phyloP scores from a whole-genome alignment of 2,329 filamentous ascomycete species.

The Aphanocladium album region DNA sequence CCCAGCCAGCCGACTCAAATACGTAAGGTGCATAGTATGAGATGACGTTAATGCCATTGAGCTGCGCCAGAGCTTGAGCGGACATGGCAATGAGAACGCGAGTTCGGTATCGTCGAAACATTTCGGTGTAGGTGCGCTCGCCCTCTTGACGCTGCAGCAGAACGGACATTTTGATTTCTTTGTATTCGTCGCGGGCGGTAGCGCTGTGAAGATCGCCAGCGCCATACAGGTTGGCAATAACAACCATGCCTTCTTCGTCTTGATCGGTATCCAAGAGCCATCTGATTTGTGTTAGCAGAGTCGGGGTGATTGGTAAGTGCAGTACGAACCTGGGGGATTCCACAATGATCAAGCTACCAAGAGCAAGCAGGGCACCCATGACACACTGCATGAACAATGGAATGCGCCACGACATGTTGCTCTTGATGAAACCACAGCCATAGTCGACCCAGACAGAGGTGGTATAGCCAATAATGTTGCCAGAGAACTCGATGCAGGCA shows the following conservation, averaged over 20 bases:
- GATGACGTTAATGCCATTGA: constrained; percentile 99
- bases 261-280: constrained; percentile 98
- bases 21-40: constrained; percentile 97
- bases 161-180: constrained; percentile 98
- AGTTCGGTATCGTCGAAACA: constrained; percentile 89
- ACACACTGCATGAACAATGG: constrained; percentile 89
- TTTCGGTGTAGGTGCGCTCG: constrained; percentile 83
- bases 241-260: constrained; percentile 96
- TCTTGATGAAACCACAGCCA: constrained; percentile 86
- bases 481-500: constrained; percentile 96
- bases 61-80: constrained; percentile 87
- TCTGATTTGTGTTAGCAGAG: constrained; percentile 43
- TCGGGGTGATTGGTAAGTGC: constrained; percentile 6
- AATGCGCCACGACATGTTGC: constrained; percentile 81
- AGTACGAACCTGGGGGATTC: constrained; percentile 78
- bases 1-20: constrained; percentile 96
- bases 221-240: constrained; percentile 96
- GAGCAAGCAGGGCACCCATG: constrained; percentile 80
- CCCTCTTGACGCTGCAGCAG: constrained; percentile 90
- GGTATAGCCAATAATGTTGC: constrained; percentile 93
- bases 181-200: constrained; percentile 91
- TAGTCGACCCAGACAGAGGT: constrained; percentile 99
- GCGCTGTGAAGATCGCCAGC: constrained; percentile 91
- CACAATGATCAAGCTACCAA: constrained; percentile 88
- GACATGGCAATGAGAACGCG: constrained; percentile 99